Percentiles rank a stretch among this genome's conserved stretches.
phyloP scores from a whole-genome alignment of 2,329 filamentous ascomycete species.

The Cladophialophora exuberans region DNA sequence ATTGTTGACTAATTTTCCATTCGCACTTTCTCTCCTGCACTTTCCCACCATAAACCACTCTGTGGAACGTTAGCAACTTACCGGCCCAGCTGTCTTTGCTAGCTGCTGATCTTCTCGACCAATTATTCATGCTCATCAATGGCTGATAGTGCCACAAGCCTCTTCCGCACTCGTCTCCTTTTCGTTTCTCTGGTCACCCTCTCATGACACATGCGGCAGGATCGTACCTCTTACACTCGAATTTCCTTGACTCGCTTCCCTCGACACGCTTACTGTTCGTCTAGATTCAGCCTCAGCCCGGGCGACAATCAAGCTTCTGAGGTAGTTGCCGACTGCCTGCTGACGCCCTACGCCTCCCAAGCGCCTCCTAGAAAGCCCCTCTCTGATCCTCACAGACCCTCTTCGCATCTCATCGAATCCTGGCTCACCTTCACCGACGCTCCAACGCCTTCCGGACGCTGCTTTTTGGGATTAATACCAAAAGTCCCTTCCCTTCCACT shows the following conservation, averaged over 20 bases:
- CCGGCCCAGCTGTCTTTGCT: background rate
- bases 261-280: background rate
- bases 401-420: background rate
- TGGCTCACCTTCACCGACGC: too few relatives aligned
- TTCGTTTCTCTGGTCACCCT: too few relatives aligned
- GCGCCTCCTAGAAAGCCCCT: background rate
- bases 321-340: too few relatives aligned
- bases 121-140: too few relatives aligned
- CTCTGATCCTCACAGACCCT: background rate
- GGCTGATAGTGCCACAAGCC: too few relatives aligned
- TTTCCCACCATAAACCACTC: too few relatives aligned
- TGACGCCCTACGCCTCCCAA: too few relatives aligned
- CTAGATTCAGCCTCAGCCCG: background rate
- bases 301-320: too few relatives aligned
- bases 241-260: conserved; percentile 10
- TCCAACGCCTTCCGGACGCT: background rate
- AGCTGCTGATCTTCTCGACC: background rate
- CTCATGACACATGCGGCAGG: background rate
- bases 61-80: background rate
- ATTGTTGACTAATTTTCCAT: too few relatives aligned
- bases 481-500: conserved; percentile 4
- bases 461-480: background rate
- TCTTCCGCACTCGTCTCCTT: too few relatives aligned
- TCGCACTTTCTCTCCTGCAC: too few relatives aligned
- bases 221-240: conserved; percentile 5